Percentiles rank a stretch among this genome's conserved stretches.
Evolutionary conservation across 768 basidiomycete species (phyloP).

Genomic region (Vararia minispora): DNA sequence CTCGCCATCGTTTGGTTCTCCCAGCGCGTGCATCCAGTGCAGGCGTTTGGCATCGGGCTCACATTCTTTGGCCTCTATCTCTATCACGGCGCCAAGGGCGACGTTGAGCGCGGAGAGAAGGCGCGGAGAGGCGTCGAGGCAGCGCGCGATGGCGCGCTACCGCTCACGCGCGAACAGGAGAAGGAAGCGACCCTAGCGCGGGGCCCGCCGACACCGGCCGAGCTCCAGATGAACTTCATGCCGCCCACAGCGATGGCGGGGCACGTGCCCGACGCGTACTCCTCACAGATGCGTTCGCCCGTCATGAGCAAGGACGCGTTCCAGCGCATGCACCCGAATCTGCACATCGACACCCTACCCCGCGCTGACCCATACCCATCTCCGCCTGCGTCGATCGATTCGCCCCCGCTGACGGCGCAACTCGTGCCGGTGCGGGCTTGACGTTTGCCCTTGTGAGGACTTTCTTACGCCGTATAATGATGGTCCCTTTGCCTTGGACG

Average conservation of each 20-base stretch:
- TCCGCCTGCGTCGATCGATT: slow-evolving; percentile 29
- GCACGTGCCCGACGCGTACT: slow-evolving; percentile 13
- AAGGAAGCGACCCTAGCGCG: slow-evolving; percentile 15
- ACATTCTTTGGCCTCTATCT: slow-evolving; percentile 89
- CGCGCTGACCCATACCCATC: slow-evolving; percentile 26
- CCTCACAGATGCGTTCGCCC: slow-evolving; percentile 17
- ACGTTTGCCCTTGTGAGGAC: too few species aligned
- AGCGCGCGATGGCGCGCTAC: slow-evolving; percentile 54
- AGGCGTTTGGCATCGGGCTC: slow-evolving; percentile 81
- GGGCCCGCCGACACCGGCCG: not conserved
- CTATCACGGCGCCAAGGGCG: slow-evolving; percentile 91
- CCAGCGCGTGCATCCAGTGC: slow-evolving; percentile 73
- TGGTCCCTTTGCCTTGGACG: too few species aligned
- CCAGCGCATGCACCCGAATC: slow-evolving; percentile 13
- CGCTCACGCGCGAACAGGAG: slow-evolving; percentile 50
- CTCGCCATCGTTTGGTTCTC: slow-evolving; percentile 96
- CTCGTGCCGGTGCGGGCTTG: slow-evolving; percentile 7
- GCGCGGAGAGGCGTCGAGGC: slow-evolving; percentile 73
- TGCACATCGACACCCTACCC: slow-evolving; percentile 20
- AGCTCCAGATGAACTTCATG: slow-evolving; percentile 1
- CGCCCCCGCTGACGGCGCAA: slow-evolving; percentile 19
- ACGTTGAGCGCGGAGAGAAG: slow-evolving; percentile 89
- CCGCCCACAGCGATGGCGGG: too few species aligned
- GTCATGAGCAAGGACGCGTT: not conserved
- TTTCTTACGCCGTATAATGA: too few species aligned